Conservation (phyloP, 1,284 basidiomycete genomes). For the Trichosporon ovoides region DNA sequence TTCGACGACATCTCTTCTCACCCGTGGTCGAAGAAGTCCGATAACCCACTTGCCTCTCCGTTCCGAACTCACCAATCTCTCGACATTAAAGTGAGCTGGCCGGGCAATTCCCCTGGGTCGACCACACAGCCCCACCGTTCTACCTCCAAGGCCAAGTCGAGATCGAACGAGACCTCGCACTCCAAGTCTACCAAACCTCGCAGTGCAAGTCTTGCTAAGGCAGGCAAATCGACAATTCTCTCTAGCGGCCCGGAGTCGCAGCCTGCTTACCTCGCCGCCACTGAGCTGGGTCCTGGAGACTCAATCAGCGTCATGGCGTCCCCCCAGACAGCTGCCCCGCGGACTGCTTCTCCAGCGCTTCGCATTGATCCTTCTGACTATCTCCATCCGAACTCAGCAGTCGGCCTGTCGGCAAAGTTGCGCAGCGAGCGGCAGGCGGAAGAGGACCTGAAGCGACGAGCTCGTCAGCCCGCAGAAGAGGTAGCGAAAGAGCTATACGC, state of each 20-base stretch:
- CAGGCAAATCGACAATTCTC: neutral
- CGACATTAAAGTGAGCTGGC: neutral
- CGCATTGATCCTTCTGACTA: neutral
- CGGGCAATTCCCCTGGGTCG: neutral
- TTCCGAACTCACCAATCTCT: neutral
- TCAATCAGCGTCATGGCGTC: slow-evolving; percentile 4
- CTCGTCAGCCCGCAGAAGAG: neutral
- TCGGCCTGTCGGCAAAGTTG: neutral
- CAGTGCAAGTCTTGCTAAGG: neutral
- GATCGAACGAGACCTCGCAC: too few relatives aligned
- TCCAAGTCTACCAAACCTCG: too few relatives aligned
- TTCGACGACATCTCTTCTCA: slow-evolving; percentile 1
- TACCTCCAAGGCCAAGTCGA: neutral
- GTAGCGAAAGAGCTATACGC: neutral
- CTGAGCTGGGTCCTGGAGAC: neutral
- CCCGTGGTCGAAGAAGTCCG: neutral
- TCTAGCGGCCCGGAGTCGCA: neutral
- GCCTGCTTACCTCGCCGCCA: neutral
- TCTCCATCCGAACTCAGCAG: neutral
- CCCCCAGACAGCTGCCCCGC: neutral
- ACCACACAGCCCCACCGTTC: neutral
- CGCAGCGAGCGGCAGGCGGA: neutral
- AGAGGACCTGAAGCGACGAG: neutral
- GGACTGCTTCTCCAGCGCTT: too few relatives aligned
- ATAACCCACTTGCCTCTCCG: neutral